Base-by-base conservation (phyloP, 768 basidiomycete species). In the Tremella fuciformis region DNA sequence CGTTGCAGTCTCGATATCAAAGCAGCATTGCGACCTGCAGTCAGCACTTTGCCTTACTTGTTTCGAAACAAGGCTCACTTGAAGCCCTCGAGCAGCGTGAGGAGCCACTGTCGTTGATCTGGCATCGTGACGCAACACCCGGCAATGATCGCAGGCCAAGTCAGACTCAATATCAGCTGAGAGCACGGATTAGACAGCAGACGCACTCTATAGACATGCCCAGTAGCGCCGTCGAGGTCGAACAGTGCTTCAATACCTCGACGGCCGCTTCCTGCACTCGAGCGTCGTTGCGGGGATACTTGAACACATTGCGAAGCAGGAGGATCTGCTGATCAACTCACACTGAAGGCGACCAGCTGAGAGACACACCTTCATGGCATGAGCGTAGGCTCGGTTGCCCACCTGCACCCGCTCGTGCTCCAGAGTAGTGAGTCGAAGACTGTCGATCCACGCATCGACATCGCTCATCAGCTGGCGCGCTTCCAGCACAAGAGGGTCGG, bases 161-260 rank as follows among this genome's bases (percentile, higher is more conserved):
- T 69, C 15, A 75, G 50, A 41, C 71, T 73, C 39, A 11, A 13
- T 13, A 44, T 55, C 53, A 54, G 53, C 53, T 52, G 51, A 15
- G 44, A 46, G n/a, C 4, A 11, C 44, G 22, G 19, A 13, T 40
- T 19, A 22, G 51, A 44, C 8, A 25, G 34, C 40, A 13, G 15
- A 69, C 71, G 60, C 49, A 73, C 71, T 75, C 73, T 18, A 75
- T 75, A 6, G 73, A 73, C 73, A 75, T 75, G 58, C 69, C 69
- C 11, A 75, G 55, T 1, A 67, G 48, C 2, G 73, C 73, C 2
- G 71, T 73, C 1, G 69, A 75, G 24, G 57, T 61, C 2, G 73
- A 71, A 59, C 73, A 75, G 53, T 75, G 71, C 48, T 59, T 58
- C 34, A 75, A 37, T 0, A 75, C 73, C 37, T 69, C 69, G n/a